Evolutionary conservation across 2,329 filamentous ascomycete species (phyloP).

Genomic region (Zasmidium angulare): DNA sequence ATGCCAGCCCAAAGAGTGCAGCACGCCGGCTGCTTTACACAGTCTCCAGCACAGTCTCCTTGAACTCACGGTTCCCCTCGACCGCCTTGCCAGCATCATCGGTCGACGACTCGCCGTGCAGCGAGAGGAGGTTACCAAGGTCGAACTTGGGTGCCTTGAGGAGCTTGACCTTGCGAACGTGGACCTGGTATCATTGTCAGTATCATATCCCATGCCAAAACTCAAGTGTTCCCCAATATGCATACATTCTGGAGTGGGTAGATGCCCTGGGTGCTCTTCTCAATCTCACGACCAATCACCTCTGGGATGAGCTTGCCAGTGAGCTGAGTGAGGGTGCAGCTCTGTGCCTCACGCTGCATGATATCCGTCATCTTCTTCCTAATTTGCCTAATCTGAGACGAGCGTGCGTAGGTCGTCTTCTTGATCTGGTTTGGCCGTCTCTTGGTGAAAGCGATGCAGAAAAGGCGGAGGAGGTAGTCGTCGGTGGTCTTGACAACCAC

Average conservation of each 20-base stretch:
- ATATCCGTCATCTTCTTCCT: conserved; percentile 99
- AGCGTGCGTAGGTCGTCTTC: conserved; percentile 98
- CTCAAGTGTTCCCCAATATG: conserved; percentile 16
- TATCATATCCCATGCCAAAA: conserved; percentile 6
- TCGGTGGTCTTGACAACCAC: conserved; percentile 99
- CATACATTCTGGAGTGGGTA: conserved; percentile 98
- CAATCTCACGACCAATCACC: conserved; percentile 98
- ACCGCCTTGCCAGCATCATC: conserved; percentile 97
- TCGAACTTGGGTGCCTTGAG: conserved; percentile 99
- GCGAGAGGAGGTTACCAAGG: conserved; percentile 88
- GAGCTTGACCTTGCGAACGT: conserved; percentile 99
- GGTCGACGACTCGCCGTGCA: conserved; percentile 95
- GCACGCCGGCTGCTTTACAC: conserved; percentile 63
- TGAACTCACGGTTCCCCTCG: conserved; percentile 92
- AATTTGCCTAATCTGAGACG: conserved; percentile 96
- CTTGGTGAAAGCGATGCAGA: conserved; percentile 99
- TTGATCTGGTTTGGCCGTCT: conserved; percentile 99
- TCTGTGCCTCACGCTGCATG: conserved; percentile 91
- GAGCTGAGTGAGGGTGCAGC: conserved; percentile 92
- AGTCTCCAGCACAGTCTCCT: conserved; percentile 91
- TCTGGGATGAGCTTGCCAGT: conserved; percentile 99
- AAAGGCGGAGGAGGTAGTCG: conserved; percentile 98
- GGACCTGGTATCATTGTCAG: conserved; percentile 65
- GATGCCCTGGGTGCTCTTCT: conserved; percentile 99
- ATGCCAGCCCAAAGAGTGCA: conserved; percentile 21